phyloP scores from a whole-genome alignment of 1,284 basidiomycete genomes.

The Ustilago sp. region DNA sequence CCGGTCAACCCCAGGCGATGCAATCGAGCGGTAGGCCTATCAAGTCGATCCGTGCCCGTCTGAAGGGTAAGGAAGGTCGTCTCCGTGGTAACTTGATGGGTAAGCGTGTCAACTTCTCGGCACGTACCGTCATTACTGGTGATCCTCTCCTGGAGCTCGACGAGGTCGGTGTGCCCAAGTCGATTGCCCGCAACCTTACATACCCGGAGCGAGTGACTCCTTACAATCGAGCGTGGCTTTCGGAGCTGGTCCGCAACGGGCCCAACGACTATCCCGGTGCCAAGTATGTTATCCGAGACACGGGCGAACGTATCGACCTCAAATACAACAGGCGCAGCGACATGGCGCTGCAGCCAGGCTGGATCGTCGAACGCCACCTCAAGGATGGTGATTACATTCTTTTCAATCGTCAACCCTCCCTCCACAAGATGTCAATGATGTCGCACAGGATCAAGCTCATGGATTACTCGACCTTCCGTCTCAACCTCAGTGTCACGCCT shows the following conservation, averaged over 20 bases:
- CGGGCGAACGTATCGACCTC: slow-evolving; percentile 96
- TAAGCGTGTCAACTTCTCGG: slow-evolving; percentile 99
- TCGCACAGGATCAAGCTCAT: slow-evolving; percentile 96
- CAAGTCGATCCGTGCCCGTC: slow-evolving; percentile 95
- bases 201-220: slow-evolving; percentile 98
- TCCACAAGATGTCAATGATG: slow-evolving; percentile 99
- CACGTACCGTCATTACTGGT: slow-evolving; percentile 98
- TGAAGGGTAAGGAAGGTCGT: slow-evolving; percentile 99
- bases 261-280: slow-evolving; percentile 96
- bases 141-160: slow-evolving; percentile 97
- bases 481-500: slow-evolving; percentile 86
- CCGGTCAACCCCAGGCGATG: slow-evolving; percentile 94
- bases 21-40: slow-evolving; percentile 98
- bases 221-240: slow-evolving; percentile 94
- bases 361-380: slow-evolving; percentile 98
- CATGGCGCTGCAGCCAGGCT: slow-evolving; percentile 95
- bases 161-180: slow-evolving; percentile 96
- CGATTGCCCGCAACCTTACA: slow-evolving; percentile 97
- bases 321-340: slow-evolving; percentile 89
- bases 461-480: slow-evolving; percentile 98
- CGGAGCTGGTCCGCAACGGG: slow-evolving; percentile 95
- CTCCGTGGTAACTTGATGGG: slow-evolving; percentile 99
- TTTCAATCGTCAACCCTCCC: slow-evolving; percentile 97
- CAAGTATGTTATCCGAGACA: slow-evolving; percentile 96
- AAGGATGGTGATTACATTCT: slow-evolving; percentile 92